Conservation (phyloP, 2,329 filamentous ascomycete genomes). For the Talaromyces funiculosus region DNA sequence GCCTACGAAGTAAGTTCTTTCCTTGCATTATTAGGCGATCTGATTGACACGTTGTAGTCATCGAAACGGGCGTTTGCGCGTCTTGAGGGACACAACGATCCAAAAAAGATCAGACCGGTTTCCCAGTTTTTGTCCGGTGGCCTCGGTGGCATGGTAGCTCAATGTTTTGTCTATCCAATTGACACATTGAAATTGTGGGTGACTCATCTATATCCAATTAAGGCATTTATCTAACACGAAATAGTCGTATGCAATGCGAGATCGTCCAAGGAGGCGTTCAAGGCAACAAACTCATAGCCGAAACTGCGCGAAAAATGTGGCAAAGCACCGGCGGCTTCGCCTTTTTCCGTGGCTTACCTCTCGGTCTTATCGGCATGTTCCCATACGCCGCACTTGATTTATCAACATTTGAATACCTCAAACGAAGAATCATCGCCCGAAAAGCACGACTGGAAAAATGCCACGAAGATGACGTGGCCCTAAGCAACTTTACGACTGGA, state of each 20-base stretch:
- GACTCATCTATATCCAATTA: not conserved
- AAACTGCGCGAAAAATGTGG: slow-evolving; percentile 84
- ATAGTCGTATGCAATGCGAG: slow-evolving; percentile 81
- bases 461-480: slow-evolving; percentile 75
- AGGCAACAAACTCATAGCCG: slow-evolving; percentile 74
- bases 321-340: slow-evolving; percentile 65
- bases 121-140: slow-evolving; percentile 91
- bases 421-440: slow-evolving; percentile 63
- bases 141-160: slow-evolving; percentile 86
- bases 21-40: not conserved
- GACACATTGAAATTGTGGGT: slow-evolving; percentile 61
- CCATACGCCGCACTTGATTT: slow-evolving; percentile 96
- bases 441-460: slow-evolving; percentile 64
- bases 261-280: slow-evolving; percentile 78
- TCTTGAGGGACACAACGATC: slow-evolving; percentile 81
- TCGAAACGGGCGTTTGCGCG: slow-evolving; percentile 81
- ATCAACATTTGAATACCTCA: slow-evolving; percentile 89
- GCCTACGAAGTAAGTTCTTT: slow-evolving; percentile 67
- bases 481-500: slow-evolving; percentile 77
- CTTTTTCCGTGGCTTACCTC: slow-evolving; percentile 87
- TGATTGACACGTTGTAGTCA: slow-evolving; percentile 46
- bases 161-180: slow-evolving; percentile 93
- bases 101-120: slow-evolving; percentile 69
- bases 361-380: slow-evolving; percentile 94
- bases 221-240: slow-evolving; percentile 9